These are phyloP conservation scores for Hymenoscyphus repandus DNA, from an alignment of 2,329 filamentous ascomycete genomes.

Conservation along the genomic window DNA sequence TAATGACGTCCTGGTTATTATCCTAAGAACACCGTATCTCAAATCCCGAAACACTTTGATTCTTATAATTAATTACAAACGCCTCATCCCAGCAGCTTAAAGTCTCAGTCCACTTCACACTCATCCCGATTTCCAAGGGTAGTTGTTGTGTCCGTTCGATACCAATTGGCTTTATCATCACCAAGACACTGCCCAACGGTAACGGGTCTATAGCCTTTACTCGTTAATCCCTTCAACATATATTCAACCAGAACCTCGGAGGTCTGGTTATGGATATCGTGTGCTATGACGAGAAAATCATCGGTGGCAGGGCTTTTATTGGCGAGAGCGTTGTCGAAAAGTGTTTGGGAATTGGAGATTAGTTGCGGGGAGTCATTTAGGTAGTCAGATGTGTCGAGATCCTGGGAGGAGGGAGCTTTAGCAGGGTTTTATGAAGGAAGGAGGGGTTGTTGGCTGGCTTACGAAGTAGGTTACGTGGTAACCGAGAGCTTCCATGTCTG, in stretches of 20 bases:
- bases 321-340: constrained; percentile 21
- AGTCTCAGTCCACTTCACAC: no score
- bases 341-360: constrained; percentile 41
- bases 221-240: constrained; percentile 29
- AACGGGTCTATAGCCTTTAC: constrained; percentile 34
- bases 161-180: constrained; percentile 39
- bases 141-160: constrained; percentile 18
- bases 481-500: constrained; percentile 36
- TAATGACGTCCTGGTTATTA: no score
- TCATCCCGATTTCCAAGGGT: no score
- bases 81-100: no score
- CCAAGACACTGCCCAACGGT: constrained; percentile 42
- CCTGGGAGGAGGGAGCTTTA: neutral
- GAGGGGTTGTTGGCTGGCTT: neutral
- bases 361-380: constrained; percentile 37
- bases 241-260: constrained; percentile 29
- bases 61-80: no score
- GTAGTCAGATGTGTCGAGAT: constrained; percentile 46
- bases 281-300: constrained; percentile 44
- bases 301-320: constrained; percentile 12
- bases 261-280: constrained; percentile 34
- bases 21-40: no score
- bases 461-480: constrained; percentile 46
- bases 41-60: no score
- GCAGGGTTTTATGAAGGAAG: neutral